A percentile compares a stretch with the other conserved stretches of the same genome.
These are phyloP conservation scores for Colletotrichum trifolii DNA, from an alignment of 2,329 filamentous ascomycete genomes.

Conservation along the genomic window DNA sequence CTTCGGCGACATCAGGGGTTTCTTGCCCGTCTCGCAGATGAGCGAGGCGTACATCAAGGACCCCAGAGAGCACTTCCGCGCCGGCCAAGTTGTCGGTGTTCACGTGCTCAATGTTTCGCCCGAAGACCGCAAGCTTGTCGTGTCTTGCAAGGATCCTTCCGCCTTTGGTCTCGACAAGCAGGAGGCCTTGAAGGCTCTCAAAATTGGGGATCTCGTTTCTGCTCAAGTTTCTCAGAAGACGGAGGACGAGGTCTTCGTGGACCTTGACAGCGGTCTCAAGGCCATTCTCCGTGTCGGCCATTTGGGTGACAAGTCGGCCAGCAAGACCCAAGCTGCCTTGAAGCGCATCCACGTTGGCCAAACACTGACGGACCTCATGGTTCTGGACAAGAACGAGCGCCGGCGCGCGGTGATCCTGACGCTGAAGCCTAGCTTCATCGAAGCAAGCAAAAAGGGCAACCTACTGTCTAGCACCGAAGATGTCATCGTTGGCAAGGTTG, in stretches of 20 bases:
- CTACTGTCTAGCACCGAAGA: slow-evolving; percentile 80
- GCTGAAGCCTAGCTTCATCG: slow-evolving; percentile 84
- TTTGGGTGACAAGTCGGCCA: slow-evolving; percentile 83
- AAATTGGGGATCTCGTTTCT: slow-evolving; percentile 78
- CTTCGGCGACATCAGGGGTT: slow-evolving; percentile 85
- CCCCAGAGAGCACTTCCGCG: slow-evolving; percentile 87
- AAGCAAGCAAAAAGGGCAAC: slow-evolving; percentile 76
- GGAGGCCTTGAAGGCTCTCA: slow-evolving; percentile 78
- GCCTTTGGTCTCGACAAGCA: slow-evolving; percentile 81
- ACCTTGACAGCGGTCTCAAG: slow-evolving; percentile 80
- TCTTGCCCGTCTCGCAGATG: slow-evolving; percentile 95
- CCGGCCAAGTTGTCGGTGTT: slow-evolving; percentile 91
- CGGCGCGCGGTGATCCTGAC: slow-evolving; percentile 81
- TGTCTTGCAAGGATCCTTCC: slow-evolving; percentile 92
- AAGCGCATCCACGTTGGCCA: slow-evolving; percentile 89
- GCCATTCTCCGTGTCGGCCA: slow-evolving; percentile 82
- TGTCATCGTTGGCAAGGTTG: slow-evolving; percentile 73
- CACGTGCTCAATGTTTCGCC: slow-evolving; percentile 85
- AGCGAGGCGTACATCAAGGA: slow-evolving; percentile 95
- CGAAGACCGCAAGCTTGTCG: slow-evolving; percentile 76
- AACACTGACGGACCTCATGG: slow-evolving; percentile 81
- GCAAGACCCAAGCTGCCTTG: slow-evolving; percentile 80
- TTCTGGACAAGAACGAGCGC: slow-evolving; percentile 86
- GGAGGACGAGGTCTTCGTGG: slow-evolving; percentile 79
- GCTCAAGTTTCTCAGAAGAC: slow-evolving; percentile 87